A percentile compares a stretch with the other conserved stretches of the same genome.
Conservation (phyloP, 106 monocot genomes). For the Dactylorhiza incarnata region DNA sequence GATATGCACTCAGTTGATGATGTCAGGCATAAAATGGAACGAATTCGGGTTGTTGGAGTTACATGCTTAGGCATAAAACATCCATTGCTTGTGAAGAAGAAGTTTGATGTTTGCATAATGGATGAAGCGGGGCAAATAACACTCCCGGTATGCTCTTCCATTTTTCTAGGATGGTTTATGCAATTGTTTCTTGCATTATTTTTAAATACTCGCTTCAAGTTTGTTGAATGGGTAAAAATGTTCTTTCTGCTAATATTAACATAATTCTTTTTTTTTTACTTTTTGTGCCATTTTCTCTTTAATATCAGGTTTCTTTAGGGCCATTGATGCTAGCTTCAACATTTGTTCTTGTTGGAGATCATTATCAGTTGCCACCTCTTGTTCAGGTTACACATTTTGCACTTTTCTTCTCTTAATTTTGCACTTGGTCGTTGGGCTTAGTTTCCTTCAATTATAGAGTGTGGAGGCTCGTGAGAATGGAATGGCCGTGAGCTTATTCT, state of each 20-base stretch:
- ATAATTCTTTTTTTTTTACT: too few relatives aligned
- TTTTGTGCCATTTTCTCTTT: too few relatives aligned
- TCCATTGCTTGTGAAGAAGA: slow-evolving; percentile 80
- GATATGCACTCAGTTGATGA: slow-evolving; percentile 46
- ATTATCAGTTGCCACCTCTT: slow-evolving; percentile 96
- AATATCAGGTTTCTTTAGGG: slow-evolving; percentile 76
- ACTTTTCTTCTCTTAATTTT: neutral
- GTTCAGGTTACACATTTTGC: slow-evolving; percentile 50
- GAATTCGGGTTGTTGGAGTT: slow-evolving; percentile 79
- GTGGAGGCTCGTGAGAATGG: slow-evolving; percentile 88
- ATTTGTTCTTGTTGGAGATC: slow-evolving; percentile 98
- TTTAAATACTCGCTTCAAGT: neutral
- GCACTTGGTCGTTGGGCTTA: slow-evolving; percentile 3
- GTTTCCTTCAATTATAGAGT: slow-evolving; percentile 42
- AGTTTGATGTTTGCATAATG: slow-evolving; percentile 93
- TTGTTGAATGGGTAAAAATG: neutral
- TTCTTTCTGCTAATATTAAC: neutral
- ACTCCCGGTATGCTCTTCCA: slow-evolving; percentile 55
- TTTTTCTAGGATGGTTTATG: neutral
- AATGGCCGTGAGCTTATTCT: slow-evolving; percentile 83
- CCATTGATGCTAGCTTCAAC: slow-evolving; percentile 94
- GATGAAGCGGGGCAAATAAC: slow-evolving; percentile 98
- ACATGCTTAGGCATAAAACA: slow-evolving; percentile 92
- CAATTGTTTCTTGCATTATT: neutral
- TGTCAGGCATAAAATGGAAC: slow-evolving; percentile 65